These are phyloP conservation scores for Aspergillus sp. DNA, from an alignment of 2,329 filamentous ascomycete species.

Conservation along the genomic window DNA sequence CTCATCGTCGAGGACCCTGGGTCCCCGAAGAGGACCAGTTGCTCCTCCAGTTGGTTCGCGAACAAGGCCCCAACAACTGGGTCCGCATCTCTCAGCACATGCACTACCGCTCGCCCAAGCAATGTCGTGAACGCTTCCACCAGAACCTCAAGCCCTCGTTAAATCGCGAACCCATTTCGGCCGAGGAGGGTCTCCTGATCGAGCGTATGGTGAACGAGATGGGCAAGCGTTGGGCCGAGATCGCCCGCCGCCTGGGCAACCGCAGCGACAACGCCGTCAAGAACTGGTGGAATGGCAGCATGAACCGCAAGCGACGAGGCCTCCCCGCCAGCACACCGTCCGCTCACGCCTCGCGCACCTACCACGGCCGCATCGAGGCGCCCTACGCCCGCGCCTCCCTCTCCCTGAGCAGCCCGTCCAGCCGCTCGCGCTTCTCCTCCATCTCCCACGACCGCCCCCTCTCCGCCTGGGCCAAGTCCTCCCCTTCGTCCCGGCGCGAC, in stretches of 20 bases:
- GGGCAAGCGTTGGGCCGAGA: slow-evolving; percentile 91
- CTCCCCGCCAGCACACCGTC: slow-evolving; percentile 30
- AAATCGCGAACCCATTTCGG: slow-evolving; percentile 71
- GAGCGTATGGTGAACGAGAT: slow-evolving; percentile 72
- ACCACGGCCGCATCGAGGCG: slow-evolving; percentile 37
- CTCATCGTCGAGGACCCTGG: slow-evolving; percentile 78
- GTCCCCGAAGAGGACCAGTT: slow-evolving; percentile 71
- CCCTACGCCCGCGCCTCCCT: slow-evolving; percentile 37
- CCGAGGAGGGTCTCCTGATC: slow-evolving; percentile 70
- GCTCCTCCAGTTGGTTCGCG: slow-evolving; percentile 68
- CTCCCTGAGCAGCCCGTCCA: slow-evolving; percentile 23
- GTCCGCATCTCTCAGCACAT: slow-evolving; percentile 78
- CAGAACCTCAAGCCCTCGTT: slow-evolving; percentile 82
- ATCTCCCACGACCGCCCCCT: slow-evolving; percentile 21
- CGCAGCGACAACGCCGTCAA: slow-evolving; percentile 95
- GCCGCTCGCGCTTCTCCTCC: slow-evolving; percentile 28
- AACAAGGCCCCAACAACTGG: slow-evolving; percentile 82
- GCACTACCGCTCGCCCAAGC: slow-evolving; percentile 79
- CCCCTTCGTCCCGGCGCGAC: slow-evolving; percentile 22
- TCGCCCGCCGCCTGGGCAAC: slow-evolving; percentile 75
- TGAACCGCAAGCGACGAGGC: slow-evolving; percentile 70
- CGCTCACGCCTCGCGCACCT: slow-evolving; percentile 36
- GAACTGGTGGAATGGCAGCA: slow-evolving; percentile 96
- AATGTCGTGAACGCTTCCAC: slow-evolving; percentile 91
- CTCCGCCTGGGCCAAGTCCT: slow-evolving; percentile 19